These are phyloP conservation scores for Aquilaria agallochum DNA, from an alignment of 441 rosid genomes.

Conservation along the genomic window DNA sequence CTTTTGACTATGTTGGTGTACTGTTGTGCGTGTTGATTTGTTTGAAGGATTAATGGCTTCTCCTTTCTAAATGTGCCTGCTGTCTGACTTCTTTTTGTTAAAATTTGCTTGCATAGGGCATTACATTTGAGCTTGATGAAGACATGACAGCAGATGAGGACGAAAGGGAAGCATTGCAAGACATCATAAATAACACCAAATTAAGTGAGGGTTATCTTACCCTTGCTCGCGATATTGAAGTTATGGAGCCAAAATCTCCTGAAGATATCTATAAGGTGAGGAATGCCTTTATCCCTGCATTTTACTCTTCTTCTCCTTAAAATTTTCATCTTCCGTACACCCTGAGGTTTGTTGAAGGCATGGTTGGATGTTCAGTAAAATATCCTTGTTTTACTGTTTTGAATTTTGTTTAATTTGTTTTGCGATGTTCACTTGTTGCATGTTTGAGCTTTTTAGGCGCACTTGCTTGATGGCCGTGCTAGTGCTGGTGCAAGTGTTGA, in stretches of 20 bases:
- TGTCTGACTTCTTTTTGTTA: conserved; percentile 4
- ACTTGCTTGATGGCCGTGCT: conserved; percentile 93
- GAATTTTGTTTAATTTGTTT: neutral
- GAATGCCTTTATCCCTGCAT: too few relatives aligned
- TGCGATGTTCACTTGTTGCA: conserved; percentile 8
- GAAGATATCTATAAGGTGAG: conserved; percentile 94
- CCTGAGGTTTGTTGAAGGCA: too few relatives aligned
- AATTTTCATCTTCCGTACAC: too few relatives aligned
- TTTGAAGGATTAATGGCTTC: too few relatives aligned
- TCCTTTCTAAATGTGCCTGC: neutral
- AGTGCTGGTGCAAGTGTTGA: conserved; percentile 80
- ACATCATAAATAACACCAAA: conserved; percentile 72
- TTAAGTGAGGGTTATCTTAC: conserved; percentile 89
- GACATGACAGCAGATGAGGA: conserved; percentile 59
- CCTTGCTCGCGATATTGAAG: conserved; percentile 98
- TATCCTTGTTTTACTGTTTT: too few relatives aligned
- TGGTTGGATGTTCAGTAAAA: too few relatives aligned
- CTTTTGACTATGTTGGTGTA: neutral
- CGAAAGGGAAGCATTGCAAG: conserved; percentile 70
- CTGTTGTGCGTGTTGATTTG: neutral
- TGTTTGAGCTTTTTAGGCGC: conserved; percentile 52
- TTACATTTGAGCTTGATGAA: conserved; percentile 63
- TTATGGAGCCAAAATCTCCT: conserved; percentile 98
- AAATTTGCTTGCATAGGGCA: conserved; percentile 45
- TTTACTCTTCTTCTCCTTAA: too few relatives aligned